A percentile compares a stretch with the other conserved stretches of the same genome.
Evolutionary conservation across 352 stramenopile genomes (phyloP).

Genomic region (Phytopythium ostracodes): DNA sequence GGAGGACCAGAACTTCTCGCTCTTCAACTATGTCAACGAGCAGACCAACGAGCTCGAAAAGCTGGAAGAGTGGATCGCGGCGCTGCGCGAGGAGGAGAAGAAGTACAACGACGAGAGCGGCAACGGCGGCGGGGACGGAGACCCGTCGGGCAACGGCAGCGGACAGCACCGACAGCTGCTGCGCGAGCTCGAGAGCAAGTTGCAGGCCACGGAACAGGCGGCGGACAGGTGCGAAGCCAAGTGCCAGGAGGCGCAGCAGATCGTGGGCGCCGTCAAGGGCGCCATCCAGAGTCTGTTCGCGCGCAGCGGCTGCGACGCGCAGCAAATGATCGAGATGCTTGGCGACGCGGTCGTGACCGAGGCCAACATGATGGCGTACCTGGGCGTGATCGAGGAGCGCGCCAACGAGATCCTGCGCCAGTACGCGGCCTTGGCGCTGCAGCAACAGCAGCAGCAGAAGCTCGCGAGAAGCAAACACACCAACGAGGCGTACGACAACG

Average conservation of each 20-base stretch:
- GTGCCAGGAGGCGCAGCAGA: constrained; percentile 86
- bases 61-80: constrained; percentile 78
- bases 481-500: constrained; percentile 37
- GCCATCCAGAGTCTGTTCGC: constrained; percentile 72
- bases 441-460: constrained; percentile 38
- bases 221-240: constrained; percentile 90
- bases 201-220: constrained; percentile 71
- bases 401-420: constrained; percentile 92
- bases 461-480: constrained; percentile 20
- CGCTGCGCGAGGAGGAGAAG: constrained; percentile 76
- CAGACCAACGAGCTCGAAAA: constrained; percentile 94
- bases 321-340: constrained; percentile 83
- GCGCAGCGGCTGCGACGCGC: constrained; percentile 78
- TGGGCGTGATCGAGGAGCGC: constrained; percentile 93
- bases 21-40: constrained; percentile 96
- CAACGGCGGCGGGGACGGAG: constrained; percentile 57
- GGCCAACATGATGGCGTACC: constrained; percentile 93
- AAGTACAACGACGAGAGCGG: constrained; percentile 76
- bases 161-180: constrained; percentile 89
- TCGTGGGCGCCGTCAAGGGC: constrained; percentile 88
- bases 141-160: constrained; percentile 12
- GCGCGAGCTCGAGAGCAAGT: constrained; percentile 81
- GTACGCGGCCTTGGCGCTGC: constrained; percentile 53
- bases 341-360: constrained; percentile 89
- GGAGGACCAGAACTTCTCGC: constrained; percentile 96